Base-by-base conservation (phyloP, 2,329 filamentous ascomycete genomes). In the Ophiognomonia clavigignenti-juglandacearum region DNA sequence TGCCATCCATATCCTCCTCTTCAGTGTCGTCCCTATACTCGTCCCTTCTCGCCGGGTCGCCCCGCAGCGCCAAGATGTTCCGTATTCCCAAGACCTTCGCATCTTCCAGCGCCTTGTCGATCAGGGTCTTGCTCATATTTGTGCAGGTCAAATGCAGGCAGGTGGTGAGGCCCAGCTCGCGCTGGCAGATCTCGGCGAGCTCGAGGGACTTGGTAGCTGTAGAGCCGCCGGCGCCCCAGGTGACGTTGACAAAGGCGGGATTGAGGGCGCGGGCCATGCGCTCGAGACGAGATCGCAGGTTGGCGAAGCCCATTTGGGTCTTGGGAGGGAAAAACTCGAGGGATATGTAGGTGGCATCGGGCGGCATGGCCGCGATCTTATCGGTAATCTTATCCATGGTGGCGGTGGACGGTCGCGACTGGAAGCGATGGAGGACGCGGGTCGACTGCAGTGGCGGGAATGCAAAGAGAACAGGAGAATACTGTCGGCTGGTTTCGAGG, bases 271-370 rank as follows among this genome's bases (percentile, higher is more conserved):
- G 83, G 41, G 93, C 84, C 93, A 98, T 97, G 64, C 93, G 89
- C 65, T 95, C 87, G 50, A 98, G 82, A 62, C 93, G 90, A 55
- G 88, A 87, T 63, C 92, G 87, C 46, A 98, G 82, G 66, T 98
- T 98, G 53, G 88, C 85, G 60, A 93, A 95, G 55, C 93, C 93
- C 83, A 95, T 96, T 52, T 85, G 78, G 39, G 93, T 98, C 74
- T 97, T 98, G 54, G 93, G 93, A 56, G 93, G 93, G 72, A 98
- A 98, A 81, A 98, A 98, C 72, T 98, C 93, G 68, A 98, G 85
- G 39, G 93, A 97, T 70, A 96, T 95, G 74, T 93, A 97, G 64
- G 80, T 83, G 55, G 81, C 80, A 67, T 88, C 82, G 54, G 85
- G 79, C 66, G 88, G 87, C 71, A 98, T 72, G 52, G 89, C 88